Base-by-base conservation (phyloP, 1,139 yeast species). In the Ogataea hybrid region DNA sequence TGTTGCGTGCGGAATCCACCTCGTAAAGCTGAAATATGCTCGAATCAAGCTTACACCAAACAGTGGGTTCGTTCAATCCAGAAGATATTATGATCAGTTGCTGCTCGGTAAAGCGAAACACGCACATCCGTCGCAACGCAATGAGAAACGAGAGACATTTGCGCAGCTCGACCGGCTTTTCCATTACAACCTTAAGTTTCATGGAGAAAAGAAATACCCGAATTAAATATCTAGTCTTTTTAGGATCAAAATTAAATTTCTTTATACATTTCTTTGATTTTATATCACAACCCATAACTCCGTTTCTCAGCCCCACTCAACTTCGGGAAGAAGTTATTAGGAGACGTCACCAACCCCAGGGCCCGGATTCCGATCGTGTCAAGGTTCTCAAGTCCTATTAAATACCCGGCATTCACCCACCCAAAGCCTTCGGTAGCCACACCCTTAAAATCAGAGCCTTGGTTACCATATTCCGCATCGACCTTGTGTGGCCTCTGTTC, bases 351-450 rank as follows among this genome's bases (percentile, higher is more conserved):
- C 3, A 92, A 76, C 0, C 96, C 96, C 50, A 89, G 69, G 2
- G 92, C 89, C 49, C 96, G 72, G 48, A 72, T 72, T 16, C 92
- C 89, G 55, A 79, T 83, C 40, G 74, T 70, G 52, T 81, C 81
- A 64, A 88, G 67, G 49, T 79, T 78, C 11, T 84, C 73, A 49
- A 89, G 68, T 0, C 97, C 97, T 51, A 85, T 66, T 30, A 84
- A 63, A 63, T 79, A 90, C 57, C 92, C 81, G 7, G 97, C 85
- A 68, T 90, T 90, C 46, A 89, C 96, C 97, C 97, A 90, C 1
- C 97, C 97, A 65, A 86, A 86, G 1, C 98, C 98, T 67, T 94
- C 97, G 11, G 87, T 84, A 0, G 97, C 96, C 27, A 87, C 96
- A 32, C 97, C 96, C 62, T 86, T 84, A 61, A 89, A 87, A 48